These are phyloP conservation scores for Mrakia gelida DNA, from an alignment of 768 basidiomycete genomes.

Conservation along the genomic window DNA sequence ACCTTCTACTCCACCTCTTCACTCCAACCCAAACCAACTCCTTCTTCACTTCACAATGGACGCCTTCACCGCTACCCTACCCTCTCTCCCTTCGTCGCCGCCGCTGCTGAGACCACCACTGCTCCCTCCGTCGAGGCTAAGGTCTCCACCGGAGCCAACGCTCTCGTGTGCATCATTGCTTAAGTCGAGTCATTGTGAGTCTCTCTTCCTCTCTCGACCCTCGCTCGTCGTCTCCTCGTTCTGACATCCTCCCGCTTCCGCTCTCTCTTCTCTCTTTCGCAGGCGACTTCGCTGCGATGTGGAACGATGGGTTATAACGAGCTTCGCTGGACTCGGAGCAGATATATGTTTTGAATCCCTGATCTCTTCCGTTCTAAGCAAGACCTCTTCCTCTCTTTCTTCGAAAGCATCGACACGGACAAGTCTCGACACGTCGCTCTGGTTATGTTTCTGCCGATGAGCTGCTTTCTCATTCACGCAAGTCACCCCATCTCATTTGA, in stretches of 20 bases:
- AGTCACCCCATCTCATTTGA: too few species aligned
- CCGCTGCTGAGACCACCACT: slow-evolving; percentile 11
- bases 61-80: slow-evolving; percentile 33
- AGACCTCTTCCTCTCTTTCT: not conserved
- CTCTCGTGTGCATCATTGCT: slow-evolving; percentile 3
- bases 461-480: too few species aligned
- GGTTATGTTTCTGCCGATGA: too few species aligned
- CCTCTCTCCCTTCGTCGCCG: slow-evolving; percentile 32
- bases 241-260: too few species aligned
- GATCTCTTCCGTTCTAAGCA: not conserved
- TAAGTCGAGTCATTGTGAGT: not conserved
- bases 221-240: too few species aligned
- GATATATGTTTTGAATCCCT: not conserved
- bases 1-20: not conserved
- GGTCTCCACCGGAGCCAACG: too few species aligned
- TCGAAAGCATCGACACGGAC: too few species aligned
- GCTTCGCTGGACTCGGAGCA: not conserved
- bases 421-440: too few species aligned
- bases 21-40: not conserved
- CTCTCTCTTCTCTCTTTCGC: not conserved
- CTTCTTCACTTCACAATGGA: slow-evolving; percentile 18
- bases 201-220: not conserved
- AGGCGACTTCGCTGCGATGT: not conserved
- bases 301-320: too few species aligned
- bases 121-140: slow-evolving; percentile 1